These are phyloP conservation scores for Tuber indicum DNA, from an alignment of 495 filamentous ascomycete species.

Conservation along the genomic window DNA sequence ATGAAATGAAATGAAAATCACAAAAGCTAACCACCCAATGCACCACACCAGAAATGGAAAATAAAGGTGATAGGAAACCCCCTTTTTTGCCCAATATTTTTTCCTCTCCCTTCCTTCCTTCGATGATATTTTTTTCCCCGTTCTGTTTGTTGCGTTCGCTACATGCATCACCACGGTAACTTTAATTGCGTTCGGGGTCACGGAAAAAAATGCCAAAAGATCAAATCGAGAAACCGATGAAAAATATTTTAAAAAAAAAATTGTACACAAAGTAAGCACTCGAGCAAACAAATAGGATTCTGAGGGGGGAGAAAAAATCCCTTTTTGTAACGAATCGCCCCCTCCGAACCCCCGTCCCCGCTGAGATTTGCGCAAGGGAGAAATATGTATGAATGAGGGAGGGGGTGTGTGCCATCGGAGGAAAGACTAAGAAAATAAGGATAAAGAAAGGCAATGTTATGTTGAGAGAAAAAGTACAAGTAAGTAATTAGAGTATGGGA, in stretches of 20 bases:
- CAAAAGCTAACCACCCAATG: neutral
- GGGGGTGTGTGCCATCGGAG: neutral
- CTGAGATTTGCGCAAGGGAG: neutral
- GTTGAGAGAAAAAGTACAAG: constrained; percentile 22
- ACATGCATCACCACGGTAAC: neutral
- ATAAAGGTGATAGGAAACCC: neutral
- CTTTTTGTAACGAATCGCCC: neutral
- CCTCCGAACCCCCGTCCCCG: neutral
- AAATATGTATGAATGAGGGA: neutral
- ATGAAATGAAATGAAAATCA: neutral
- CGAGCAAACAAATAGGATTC: neutral
- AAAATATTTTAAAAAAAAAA: neutral
- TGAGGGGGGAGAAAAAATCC: neutral
- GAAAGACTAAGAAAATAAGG: neutral
- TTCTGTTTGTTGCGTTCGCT: neutral
- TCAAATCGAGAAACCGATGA: too few relatives aligned
- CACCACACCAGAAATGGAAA: neutral
- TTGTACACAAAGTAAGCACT: neutral
- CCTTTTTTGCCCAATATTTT: neutral
- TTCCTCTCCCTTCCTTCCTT: neutral
- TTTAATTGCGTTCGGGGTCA: neutral
- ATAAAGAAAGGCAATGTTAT: neutral
- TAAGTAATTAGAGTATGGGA: constrained; percentile 13
- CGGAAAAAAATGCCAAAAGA: neutral
- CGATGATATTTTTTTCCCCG: neutral